A percentile compares a stretch with the other conserved stretches of the same genome.
Conservation (phyloP, 2,329 filamentous ascomycete species). For the Calonectria honghensis region DNA sequence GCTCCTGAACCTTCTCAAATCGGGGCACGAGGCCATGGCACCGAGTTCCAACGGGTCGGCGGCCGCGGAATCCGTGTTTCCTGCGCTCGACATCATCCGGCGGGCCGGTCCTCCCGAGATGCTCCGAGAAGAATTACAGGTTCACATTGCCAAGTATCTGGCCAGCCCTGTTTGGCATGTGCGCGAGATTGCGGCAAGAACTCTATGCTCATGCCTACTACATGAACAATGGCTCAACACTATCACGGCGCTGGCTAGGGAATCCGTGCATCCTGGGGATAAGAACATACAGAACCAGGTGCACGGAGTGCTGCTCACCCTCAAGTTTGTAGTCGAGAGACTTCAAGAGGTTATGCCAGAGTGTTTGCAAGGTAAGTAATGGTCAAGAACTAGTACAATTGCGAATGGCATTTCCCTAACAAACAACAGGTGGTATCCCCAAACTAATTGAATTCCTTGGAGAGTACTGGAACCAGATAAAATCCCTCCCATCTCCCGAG, state of each 20-base stretch:
- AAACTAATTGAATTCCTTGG: conserved; percentile 57
- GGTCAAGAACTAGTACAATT: background rate
- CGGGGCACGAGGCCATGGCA: conserved; percentile 67
- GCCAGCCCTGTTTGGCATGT: conserved; percentile 86
- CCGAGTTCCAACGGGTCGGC: conserved; percentile 58
- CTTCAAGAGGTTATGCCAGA: conserved; percentile 68
- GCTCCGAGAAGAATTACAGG: conserved; percentile 72
- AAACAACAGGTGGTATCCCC: conserved; percentile 55
- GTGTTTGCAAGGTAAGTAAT: conserved; percentile 64
- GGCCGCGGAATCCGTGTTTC: conserved; percentile 84
- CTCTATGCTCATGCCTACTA: conserved; percentile 78
- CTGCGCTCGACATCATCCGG: conserved; percentile 87
- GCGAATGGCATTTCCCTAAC: conserved; percentile 35
- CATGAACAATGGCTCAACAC: conserved; percentile 68
- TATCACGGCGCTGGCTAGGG: conserved; percentile 62
- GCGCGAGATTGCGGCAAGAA: conserved; percentile 85
- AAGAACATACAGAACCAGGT: conserved; percentile 68
- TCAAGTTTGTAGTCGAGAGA: conserved; percentile 75
- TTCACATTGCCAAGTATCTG: conserved; percentile 77
- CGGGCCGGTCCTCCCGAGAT: conserved; percentile 79
- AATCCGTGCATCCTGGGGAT: conserved; percentile 52
- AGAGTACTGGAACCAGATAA: conserved; percentile 50
- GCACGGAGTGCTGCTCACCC: conserved; percentile 75
- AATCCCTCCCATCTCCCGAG: conserved; percentile 61
- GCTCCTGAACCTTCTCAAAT: conserved; percentile 77